Evolutionary conservation across 1,284 basidiomycete species (phyloP).

Genomic region (Ustilago tritici): DNA sequence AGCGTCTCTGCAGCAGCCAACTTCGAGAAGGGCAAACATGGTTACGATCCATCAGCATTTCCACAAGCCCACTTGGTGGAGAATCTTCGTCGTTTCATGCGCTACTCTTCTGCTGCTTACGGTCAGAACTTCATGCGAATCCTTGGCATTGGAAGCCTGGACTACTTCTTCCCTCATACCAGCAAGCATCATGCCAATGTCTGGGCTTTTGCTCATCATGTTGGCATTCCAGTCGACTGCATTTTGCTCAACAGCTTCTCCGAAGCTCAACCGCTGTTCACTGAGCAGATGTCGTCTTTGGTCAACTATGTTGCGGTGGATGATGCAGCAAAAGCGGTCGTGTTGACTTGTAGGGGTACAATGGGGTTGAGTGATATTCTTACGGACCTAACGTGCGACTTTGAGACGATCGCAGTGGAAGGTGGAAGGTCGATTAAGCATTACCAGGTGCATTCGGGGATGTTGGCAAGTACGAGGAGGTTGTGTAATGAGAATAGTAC

Average conservation of each 20-base stretch:
- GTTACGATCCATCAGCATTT: conserved; percentile 57
- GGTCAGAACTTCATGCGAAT: conserved; percentile 71
- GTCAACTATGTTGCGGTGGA: conserved; percentile 73
- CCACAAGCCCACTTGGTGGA: conserved; percentile 71
- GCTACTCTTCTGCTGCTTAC: conserved; percentile 69
- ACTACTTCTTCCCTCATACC: conserved; percentile 72
- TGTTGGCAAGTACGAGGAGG: conserved; percentile 71
- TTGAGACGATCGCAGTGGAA: conserved; percentile 70
- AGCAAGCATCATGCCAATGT: conserved; percentile 72
- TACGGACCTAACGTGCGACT: conserved; percentile 73
- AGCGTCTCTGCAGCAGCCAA: conserved; percentile 33
- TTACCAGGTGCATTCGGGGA: conserved; percentile 73
- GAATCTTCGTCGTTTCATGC: conserved; percentile 73
- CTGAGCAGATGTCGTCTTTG: conserved; percentile 70
- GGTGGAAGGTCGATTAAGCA: conserved; percentile 69
- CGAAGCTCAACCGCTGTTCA: conserved; percentile 59
- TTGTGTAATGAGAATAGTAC: conserved; percentile 70
- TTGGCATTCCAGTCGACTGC: conserved; percentile 72
- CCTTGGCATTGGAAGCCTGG: conserved; percentile 71
- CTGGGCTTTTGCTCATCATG: conserved; percentile 71
- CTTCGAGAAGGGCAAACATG: conserved; percentile 32
- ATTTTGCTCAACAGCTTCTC: conserved; percentile 72
- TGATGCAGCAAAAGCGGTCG: conserved; percentile 71
- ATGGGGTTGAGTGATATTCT: conserved; percentile 72
- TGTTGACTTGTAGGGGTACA: conserved; percentile 73